Conservation (phyloP, 2,329 filamentous ascomycete species). For the Venturia carpophila region DNA sequence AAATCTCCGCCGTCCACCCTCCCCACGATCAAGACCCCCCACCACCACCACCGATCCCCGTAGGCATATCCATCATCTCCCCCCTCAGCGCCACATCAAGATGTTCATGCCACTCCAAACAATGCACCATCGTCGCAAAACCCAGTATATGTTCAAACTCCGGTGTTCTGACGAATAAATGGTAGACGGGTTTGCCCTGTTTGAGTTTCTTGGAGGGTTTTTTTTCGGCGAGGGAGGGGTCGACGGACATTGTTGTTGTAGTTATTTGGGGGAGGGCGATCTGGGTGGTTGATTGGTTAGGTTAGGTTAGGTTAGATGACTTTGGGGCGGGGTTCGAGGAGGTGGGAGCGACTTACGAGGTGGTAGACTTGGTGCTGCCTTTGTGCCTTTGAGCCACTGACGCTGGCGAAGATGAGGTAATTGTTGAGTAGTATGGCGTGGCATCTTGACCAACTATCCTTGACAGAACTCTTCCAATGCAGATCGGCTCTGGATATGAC, state of each 20-base stretch:
- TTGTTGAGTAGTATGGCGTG: conserved; percentile 14
- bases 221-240: not conserved
- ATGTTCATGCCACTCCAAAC: conserved; percentile 15
- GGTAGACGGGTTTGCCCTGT: conserved; percentile 11
- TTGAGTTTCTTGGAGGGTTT: conserved; percentile 4
- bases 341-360: not conserved
- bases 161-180: conserved; percentile 5
- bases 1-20: no score
- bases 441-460: conserved; percentile 15
- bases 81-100: conserved; percentile 13
- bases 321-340: not conserved
- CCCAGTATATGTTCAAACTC: conserved; percentile 13
- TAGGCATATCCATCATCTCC: conserved; percentile 16
- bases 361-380: conserved; percentile 14
- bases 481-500: conserved; percentile 12
- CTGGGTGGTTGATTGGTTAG: not conserved
- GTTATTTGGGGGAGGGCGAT: conserved; percentile 7
- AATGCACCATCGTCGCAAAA: conserved; percentile 13
- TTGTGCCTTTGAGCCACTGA: not conserved
- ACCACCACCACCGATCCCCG: conserved; percentile 3
- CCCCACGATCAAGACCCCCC: not conserved
- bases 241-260: conserved; percentile 14
- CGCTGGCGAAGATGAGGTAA: conserved; percentile 4
- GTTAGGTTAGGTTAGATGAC: no score
- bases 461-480: conserved; percentile 8